phyloP scores from a whole-genome alignment of 2,329 filamentous ascomycete genomes.

The Apiospora aurea region DNA sequence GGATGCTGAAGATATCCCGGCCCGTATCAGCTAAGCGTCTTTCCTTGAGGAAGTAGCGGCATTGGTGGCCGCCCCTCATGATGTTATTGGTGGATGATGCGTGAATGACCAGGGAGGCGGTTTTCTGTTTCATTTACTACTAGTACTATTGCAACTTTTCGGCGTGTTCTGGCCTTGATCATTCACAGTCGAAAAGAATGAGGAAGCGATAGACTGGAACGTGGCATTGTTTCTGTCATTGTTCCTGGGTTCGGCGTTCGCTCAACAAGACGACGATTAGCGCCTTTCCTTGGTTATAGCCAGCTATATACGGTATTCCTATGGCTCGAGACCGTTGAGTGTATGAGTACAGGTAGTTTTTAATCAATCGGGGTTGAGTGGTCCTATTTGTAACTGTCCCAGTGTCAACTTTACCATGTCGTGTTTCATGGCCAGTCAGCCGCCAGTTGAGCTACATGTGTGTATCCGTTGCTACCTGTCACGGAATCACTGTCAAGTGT shows the following conservation, averaged over 20 bases:
- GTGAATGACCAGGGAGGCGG: not conserved
- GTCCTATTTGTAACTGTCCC: not conserved
- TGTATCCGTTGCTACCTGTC: too few relatives aligned
- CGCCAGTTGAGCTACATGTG: too few relatives aligned
- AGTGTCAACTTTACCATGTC: not conserved
- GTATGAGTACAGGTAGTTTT: not conserved
- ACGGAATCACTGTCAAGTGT: not conserved
- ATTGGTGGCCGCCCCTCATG: not conserved
- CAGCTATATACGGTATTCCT: not conserved
- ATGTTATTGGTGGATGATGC: not conserved
- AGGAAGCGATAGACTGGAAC: not conserved
- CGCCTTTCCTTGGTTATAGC: not conserved
- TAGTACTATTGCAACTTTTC: not conserved
- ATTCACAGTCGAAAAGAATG: not conserved
- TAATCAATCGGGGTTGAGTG: not conserved
- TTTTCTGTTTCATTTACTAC: not conserved
- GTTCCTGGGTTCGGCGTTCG: not conserved
- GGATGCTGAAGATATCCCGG: slow-evolving; percentile 41
- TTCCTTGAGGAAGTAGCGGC: not conserved
- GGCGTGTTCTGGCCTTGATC: not conserved
- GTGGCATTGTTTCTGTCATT: not conserved
- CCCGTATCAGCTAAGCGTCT: slow-evolving; percentile 27
- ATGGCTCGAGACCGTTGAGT: not conserved
- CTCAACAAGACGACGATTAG: not conserved
- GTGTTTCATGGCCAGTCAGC: too few relatives aligned